These are phyloP conservation scores for Hymenoscyphus fructigenus DNA, from an alignment of 2,329 filamentous ascomycete species.

Conservation along the genomic window DNA sequence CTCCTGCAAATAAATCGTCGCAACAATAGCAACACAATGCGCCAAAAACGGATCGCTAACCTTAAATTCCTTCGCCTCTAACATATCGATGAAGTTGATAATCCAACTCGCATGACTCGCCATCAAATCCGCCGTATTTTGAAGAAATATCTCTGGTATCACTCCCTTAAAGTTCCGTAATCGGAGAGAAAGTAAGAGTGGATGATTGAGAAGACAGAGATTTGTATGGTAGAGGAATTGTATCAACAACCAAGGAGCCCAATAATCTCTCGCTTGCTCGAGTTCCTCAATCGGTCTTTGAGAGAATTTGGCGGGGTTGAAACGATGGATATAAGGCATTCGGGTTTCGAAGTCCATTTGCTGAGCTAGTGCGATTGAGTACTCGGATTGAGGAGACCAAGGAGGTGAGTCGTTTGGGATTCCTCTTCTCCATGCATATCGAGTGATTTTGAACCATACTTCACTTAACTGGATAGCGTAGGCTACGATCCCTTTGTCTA, in stretches of 20 bases:
- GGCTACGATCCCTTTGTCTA: conserved; percentile 43
- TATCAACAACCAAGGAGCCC: conserved; percentile 52
- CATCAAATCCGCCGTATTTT: conserved; percentile 52
- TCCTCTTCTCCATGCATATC: conserved; percentile 47
- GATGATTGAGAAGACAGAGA: conserved; percentile 53
- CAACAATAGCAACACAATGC: conserved; percentile 51
- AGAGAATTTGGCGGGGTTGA: conserved; percentile 48
- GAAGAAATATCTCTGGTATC: conserved; percentile 54
- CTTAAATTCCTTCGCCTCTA: conserved; percentile 45
- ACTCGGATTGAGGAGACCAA: conserved; percentile 52
- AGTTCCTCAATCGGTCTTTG: conserved; percentile 44
- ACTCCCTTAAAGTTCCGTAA: conserved; percentile 51
- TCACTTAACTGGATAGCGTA: conserved; percentile 48
- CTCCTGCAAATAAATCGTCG: conserved; percentile 54
- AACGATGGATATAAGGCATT: conserved; percentile 51
- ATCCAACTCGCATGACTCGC: conserved; percentile 53
- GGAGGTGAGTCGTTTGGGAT: conserved; percentile 44
- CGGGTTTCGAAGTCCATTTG: conserved; percentile 53
- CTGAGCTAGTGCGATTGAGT: conserved; percentile 47
- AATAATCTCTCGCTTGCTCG: conserved; percentile 48
- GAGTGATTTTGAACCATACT: conserved; percentile 47
- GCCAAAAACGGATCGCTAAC: conserved; percentile 48
- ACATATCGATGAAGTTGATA: conserved; percentile 49
- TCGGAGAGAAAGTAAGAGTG: conserved; percentile 51
- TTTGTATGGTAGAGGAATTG: conserved; percentile 55